Conservation (phyloP, 164 flowering plant species). For the Warburgia ugandensis region DNA sequence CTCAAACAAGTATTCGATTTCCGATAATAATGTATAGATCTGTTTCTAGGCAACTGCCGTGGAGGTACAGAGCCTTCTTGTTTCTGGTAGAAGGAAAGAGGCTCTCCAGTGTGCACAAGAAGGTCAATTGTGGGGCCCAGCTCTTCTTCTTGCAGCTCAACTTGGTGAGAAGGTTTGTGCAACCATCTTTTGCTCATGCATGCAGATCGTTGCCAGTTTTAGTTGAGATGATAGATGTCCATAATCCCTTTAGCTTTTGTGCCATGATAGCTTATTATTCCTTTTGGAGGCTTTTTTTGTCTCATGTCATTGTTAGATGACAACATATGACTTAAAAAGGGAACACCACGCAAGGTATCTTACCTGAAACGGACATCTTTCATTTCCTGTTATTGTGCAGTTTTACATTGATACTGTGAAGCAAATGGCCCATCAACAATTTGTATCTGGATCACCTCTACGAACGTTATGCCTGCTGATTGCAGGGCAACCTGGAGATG, state of each 20-base stretch:
- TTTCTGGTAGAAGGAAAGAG: conserved; percentile 81
- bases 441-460: conserved; percentile 83
- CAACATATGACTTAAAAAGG: too few species aligned
- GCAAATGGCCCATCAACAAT: conserved; percentile 82
- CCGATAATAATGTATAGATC: conserved; percentile 2
- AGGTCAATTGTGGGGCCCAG: conserved; percentile 97
- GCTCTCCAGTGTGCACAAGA: conserved; percentile 87
- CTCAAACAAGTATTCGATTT: background rate
- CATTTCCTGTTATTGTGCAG: conserved; percentile 39
- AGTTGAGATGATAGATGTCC: too few species aligned
- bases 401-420: conserved; percentile 81
- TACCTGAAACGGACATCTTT: too few species aligned
- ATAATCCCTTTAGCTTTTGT: too few species aligned
- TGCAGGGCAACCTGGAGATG: conserved; percentile 93
- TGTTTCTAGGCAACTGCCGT: conserved; percentile 66
- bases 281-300: too few species aligned
- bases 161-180: conserved; percentile 95
- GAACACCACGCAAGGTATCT: too few species aligned
- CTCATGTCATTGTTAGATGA: too few species aligned
- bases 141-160: conserved; percentile 82
- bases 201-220: too few species aligned
- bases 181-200: too few species aligned
- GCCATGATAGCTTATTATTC: too few species aligned
- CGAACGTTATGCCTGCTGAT: conserved; percentile 85
- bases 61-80: conserved; percentile 90